Conservation (phyloP, 768 basidiomycete genomes). For the Lentinus tigrinus region DNA sequence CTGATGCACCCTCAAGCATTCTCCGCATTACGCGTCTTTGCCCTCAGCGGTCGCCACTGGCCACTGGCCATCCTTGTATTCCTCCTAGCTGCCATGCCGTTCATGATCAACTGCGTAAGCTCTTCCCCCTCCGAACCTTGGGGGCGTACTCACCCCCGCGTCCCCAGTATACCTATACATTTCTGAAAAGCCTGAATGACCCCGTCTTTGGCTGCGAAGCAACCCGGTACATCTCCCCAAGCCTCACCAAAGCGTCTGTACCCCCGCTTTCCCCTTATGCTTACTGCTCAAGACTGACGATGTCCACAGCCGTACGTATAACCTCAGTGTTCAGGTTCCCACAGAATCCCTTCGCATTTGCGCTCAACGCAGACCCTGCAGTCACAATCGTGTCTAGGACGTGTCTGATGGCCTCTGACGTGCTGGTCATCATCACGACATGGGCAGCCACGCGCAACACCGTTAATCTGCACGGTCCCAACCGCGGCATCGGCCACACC, state of each 20-base stretch:
- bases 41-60: neutral
- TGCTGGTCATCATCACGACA: conserved; percentile 5
- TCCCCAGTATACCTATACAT: neutral
- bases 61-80: neutral
- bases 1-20: neutral
- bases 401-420: neutral
- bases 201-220: neutral
- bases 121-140: no score
- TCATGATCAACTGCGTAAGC: neutral
- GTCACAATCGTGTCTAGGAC: conserved; percentile 1
- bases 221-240: neutral
- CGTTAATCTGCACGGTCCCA: neutral
- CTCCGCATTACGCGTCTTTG: neutral
- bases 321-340: no score
- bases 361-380: neutral
- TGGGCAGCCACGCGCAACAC: neutral
- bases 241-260: neutral
- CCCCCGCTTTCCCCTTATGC: neutral
- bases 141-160: neutral
- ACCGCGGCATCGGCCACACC: neutral
- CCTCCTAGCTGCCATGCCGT: neutral
- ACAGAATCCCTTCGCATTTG: no score
- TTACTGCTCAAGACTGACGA: no score
- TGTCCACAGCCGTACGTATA: no score
- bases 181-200: neutral